Evolutionary conservation across 2,329 filamentous ascomycete genomes (phyloP).

Genomic region (Neobulgaria alba): DNA sequence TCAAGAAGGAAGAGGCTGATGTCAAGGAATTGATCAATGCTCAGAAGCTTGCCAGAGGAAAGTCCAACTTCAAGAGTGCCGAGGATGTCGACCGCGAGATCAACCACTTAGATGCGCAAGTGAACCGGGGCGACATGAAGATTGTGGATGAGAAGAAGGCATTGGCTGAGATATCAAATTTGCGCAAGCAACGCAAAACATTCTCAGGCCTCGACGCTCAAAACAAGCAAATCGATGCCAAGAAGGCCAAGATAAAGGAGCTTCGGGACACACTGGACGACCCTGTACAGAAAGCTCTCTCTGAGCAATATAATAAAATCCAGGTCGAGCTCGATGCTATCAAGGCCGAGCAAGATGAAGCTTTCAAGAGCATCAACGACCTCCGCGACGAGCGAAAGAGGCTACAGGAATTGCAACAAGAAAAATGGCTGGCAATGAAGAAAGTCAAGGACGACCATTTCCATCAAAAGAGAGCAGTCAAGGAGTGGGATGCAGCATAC

Average conservation of each 20-base stretch:
- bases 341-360: slow-evolving; percentile 86
- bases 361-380: slow-evolving; percentile 76
- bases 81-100: slow-evolving; percentile 87
- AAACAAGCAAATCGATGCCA: slow-evolving; percentile 81
- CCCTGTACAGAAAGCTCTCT: slow-evolving; percentile 80
- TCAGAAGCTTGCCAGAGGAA: slow-evolving; percentile 76
- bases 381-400: slow-evolving; percentile 81
- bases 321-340: slow-evolving; percentile 82
- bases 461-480: slow-evolving; percentile 70
- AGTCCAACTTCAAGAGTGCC: slow-evolving; percentile 74
- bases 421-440: slow-evolving; percentile 73
- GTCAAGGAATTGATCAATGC: slow-evolving; percentile 77
- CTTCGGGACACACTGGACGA: slow-evolving; percentile 86
- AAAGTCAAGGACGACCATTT: slow-evolving; percentile 88
- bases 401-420: slow-evolving; percentile 77
- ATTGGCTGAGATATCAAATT: slow-evolving; percentile 68
- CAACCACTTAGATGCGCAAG: slow-evolving; percentile 68
- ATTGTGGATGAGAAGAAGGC: slow-evolving; percentile 97
- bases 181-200: slow-evolving; percentile 85
- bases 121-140: slow-evolving; percentile 86
- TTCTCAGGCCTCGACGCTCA: slow-evolving; percentile 77
- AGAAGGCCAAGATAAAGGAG: slow-evolving; percentile 80
- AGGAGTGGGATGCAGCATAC: slow-evolving; percentile 75
- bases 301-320: slow-evolving; percentile 76
- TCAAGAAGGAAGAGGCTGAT: slow-evolving; percentile 85